Conservation (phyloP, 2,329 filamentous ascomycete genomes). For the Colletotrichum sp. region DNA sequence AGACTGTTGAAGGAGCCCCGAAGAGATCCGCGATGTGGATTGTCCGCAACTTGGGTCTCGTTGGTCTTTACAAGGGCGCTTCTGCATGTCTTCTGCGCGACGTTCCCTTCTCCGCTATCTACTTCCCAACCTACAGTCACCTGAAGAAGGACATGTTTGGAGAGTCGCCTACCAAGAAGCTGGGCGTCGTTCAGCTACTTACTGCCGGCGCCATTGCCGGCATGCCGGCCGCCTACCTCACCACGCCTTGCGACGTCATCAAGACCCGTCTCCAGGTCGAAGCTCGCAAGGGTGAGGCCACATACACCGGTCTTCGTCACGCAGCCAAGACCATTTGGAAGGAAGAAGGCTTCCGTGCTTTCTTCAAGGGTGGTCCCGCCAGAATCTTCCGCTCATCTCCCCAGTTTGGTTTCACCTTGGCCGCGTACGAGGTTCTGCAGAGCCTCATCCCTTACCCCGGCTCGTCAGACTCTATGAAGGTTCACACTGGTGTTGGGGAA, state of each 20-base stretch:
- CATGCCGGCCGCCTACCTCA: constrained; percentile 92
- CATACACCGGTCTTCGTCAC: constrained; percentile 87
- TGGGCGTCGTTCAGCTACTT: constrained; percentile 88
- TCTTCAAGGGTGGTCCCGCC: constrained; percentile 98
- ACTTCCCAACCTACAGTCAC: constrained; percentile 97
- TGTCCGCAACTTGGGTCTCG: constrained; percentile 89
- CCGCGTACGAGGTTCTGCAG: constrained; percentile 92
- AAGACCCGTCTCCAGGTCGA: constrained; percentile 98
- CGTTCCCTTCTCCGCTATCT: constrained; percentile 97
- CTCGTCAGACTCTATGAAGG: constrained; percentile 54
- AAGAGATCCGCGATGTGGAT: constrained; percentile 98
- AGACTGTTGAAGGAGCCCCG: constrained; percentile 80
- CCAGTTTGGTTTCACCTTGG: constrained; percentile 97
- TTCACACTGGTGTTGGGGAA: constrained; percentile 65
- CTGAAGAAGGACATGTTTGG: constrained; percentile 94
- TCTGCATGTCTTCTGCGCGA: constrained; percentile 93
- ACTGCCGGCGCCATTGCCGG: constrained; percentile 93
- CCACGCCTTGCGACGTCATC: constrained; percentile 97
- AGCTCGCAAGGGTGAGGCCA: constrained; percentile 90
- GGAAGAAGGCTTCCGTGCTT: constrained; percentile 93
- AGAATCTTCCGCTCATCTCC: constrained; percentile 94
- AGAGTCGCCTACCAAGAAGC: constrained; percentile 84
- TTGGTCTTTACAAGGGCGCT: constrained; percentile 96
- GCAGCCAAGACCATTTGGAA: constrained; percentile 82
- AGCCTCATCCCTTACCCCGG: constrained; percentile 81